Evolutionary conservation across 164 flowering plant genomes (phyloP), one percentile per base, ranked within the genome.

Genomic region (Protea cynaroides): DNA sequence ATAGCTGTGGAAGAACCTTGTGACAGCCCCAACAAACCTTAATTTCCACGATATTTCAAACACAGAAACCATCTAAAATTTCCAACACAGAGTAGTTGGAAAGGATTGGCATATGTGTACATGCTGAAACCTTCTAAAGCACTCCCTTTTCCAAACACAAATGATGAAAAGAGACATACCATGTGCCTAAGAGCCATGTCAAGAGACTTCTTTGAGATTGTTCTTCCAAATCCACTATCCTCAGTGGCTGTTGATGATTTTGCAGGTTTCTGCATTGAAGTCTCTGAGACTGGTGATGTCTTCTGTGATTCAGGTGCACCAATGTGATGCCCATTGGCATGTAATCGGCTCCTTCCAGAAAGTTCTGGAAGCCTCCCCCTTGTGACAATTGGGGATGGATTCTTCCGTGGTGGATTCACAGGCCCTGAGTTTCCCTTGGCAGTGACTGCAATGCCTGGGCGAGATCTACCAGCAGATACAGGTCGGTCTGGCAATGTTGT

Each of bases 121-220:
- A 29, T 29, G 34, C 34, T 29, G 34, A 29, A 29, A 29, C 34
- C 4, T 29, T 29, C 5, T 29, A 29, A 29, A 29, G 5, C 34
- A 29, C 5, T 29, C 5, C 34, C 34, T 29, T 29, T 29, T 29
- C 34, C 34, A 29, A 1, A 17, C 2, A 49, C n/a, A 18, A 3
- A 49, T 44, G 49, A 37, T 14, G 38, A 25, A 2, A 18, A 36
- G 7, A 25, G 4, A 63, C 83, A 25, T 87, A 91, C 98, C 97
- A 94, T 90, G 69, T 93, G 95, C 75, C 90, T 81, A 68, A 89
- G 84, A 58, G 96, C 95, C 97, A 94, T 89, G 67, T 91, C 99
- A 46, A 91, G 81, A 24, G 99, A 89, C 65, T 86, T 94, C 80
- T 89, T 89, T 58, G 99, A 94, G 71, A 89, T 89, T 3, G 80